A percentile compares a stretch with the other conserved stretches of the same genome.
phyloP scores from a whole-genome alignment of 371 early-diverging fungal genomes.

The Catenaria anguillulae region DNA sequence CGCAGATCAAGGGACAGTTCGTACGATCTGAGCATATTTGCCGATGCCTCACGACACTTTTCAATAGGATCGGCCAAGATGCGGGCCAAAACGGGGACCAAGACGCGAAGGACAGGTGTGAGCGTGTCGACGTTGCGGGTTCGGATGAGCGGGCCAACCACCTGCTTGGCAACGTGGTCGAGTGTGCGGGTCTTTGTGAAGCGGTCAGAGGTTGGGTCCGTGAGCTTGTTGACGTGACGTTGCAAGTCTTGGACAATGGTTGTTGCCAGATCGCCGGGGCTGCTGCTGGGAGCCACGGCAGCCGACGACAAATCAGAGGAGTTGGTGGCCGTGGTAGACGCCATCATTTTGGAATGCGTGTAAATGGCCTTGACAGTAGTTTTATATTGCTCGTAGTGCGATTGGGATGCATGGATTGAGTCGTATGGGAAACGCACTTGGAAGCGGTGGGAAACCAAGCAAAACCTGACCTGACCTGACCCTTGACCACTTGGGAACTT shows the following conservation, averaged over 20 bases:
- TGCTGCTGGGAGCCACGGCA: no score
- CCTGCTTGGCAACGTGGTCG: slow-evolving; percentile 9
- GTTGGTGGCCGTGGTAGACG: not conserved
- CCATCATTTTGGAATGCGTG: no score
- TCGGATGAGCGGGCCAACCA: not conserved
- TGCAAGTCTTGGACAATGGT: slow-evolving; percentile 10
- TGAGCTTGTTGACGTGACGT: slow-evolving; percentile 26
- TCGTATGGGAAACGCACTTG: no score
- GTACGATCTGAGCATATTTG: slow-evolving; percentile 18
- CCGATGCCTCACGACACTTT: slow-evolving; percentile 23
- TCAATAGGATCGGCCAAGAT: slow-evolving; percentile 25
- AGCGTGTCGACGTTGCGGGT: not conserved
- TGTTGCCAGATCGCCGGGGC: no score
- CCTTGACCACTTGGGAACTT: no score
- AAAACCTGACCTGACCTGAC: no score
- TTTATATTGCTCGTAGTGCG: no score
- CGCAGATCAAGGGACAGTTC: not conserved
- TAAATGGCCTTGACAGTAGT: no score
- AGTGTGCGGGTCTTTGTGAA: slow-evolving; percentile 22
- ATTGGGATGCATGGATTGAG: no score
- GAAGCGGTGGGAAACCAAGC: no score
- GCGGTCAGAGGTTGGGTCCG: slow-evolving; percentile 23
- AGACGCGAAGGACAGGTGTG: not conserved
- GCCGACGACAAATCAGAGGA: no score
- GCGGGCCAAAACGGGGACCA: slow-evolving; percentile 15